phyloP scores from a whole-genome alignment of 1,139 yeast species.

The Yamadazyma atlantica region DNA sequence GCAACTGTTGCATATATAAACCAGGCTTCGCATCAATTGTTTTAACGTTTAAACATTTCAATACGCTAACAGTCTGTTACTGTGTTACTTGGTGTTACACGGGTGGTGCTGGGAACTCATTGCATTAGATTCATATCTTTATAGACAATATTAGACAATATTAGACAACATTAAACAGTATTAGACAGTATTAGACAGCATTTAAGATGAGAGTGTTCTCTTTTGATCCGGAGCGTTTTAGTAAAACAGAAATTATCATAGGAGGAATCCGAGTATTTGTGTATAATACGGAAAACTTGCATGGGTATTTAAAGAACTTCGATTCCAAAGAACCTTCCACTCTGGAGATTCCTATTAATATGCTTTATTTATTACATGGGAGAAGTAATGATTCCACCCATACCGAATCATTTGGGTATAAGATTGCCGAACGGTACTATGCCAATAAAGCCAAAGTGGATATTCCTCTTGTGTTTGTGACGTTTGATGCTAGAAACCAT shows the following conservation, averaged over 20 bases:
- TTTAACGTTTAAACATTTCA: not conserved
- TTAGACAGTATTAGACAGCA: not conserved
- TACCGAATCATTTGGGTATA: conserved; percentile 35
- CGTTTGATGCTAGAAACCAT: conserved; percentile 63
- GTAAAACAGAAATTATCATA: conserved; percentile 24
- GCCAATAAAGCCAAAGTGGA: conserved; percentile 15
- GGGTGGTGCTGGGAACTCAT: not conserved
- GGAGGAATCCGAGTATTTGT: conserved; percentile 37
- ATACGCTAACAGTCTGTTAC: not conserved
- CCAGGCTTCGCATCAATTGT: not conserved
- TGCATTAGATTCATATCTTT: not conserved
- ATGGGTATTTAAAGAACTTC: conserved; percentile 21
- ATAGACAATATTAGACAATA: not conserved
- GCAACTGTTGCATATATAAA: not conserved
- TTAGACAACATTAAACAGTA: not conserved
- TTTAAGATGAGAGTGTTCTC: conserved; percentile 2
- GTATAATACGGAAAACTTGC: conserved; percentile 31
- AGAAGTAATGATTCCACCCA: conserved; percentile 27
- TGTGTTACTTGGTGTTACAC: no score
- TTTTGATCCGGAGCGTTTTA: conserved; percentile 21
- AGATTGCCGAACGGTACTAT: conserved; percentile 27
- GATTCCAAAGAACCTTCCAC: conserved; percentile 10
- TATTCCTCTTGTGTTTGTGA: conserved; percentile 44
- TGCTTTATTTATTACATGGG: conserved; percentile 42
- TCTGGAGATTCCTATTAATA: conserved; percentile 32